These are phyloP conservation scores for Pseudonitzschia multiseries DNA, from an alignment of 108 stramenopile species.

Conservation along the genomic window DNA sequence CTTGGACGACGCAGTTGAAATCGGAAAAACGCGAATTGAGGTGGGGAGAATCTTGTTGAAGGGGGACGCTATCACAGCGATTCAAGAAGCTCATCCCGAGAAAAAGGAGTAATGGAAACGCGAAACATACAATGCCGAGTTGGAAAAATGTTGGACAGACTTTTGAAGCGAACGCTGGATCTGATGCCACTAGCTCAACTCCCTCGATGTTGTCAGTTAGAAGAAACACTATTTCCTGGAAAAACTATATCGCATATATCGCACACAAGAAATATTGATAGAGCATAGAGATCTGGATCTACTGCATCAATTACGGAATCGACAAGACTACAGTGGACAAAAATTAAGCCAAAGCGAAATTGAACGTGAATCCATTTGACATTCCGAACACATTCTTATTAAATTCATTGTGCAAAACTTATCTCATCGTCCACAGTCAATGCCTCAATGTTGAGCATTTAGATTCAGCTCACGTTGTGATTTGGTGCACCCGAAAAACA, in stretches of 20 bases:
- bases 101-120: constrained; percentile 25
- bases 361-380: not conserved
- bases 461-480: too few species aligned
- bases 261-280: not conserved
- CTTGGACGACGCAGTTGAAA: constrained; percentile 95
- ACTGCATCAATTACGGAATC: not conserved
- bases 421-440: too few species aligned
- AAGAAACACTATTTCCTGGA: not conserved
- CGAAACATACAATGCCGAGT: not conserved
- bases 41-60: constrained; percentile 96
- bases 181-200: not conserved
- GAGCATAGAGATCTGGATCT: not conserved
- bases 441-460: too few species aligned
- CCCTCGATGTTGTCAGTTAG: not conserved
- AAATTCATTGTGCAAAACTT: too few species aligned
- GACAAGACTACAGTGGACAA: not conserved
- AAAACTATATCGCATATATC: not conserved
- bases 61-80: constrained; percentile 96
- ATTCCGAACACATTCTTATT: too few species aligned
- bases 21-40: constrained; percentile 70
- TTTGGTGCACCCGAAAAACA: too few species aligned
- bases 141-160: not conserved
- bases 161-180: not conserved
- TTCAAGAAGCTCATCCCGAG: constrained; percentile 78
- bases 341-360: not conserved